Percentiles rank a stretch among this genome's conserved stretches.
Evolutionary conservation across 768 basidiomycete genomes (phyloP).

Genomic region (Kwoniella pini): DNA sequence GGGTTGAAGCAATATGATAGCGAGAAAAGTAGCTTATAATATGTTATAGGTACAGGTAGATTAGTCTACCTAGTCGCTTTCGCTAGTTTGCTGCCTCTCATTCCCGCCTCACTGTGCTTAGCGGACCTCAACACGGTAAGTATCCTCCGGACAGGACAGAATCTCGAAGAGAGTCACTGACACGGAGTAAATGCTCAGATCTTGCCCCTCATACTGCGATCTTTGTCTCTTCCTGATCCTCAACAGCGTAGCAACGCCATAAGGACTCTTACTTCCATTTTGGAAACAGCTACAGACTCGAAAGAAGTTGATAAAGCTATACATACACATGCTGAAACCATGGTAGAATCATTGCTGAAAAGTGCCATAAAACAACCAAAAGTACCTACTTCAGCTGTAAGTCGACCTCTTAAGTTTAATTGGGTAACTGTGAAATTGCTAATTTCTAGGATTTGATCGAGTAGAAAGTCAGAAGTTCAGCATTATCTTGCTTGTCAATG

Average conservation of each 20-base stretch:
- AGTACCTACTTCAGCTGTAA: constrained; percentile 33
- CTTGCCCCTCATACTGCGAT: constrained; percentile 81
- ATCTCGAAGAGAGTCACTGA: no score
- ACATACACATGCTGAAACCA: constrained; percentile 68
- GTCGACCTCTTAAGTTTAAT: constrained; percentile 4
- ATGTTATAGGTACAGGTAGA: constrained; percentile 34
- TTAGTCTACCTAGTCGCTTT: constrained; percentile 82
- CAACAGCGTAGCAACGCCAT: constrained; percentile 77
- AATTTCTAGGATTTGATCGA: constrained; percentile 1
- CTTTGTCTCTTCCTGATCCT: constrained; percentile 73
- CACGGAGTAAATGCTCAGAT: constrained; percentile 63
- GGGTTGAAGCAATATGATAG: no score
- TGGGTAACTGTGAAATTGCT: constrained; percentile 3
- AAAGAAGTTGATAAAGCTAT: constrained; percentile 56
- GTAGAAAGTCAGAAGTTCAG: constrained; percentile 73
- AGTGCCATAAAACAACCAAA: constrained; percentile 54
- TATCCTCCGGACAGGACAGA: no score
- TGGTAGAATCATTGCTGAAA: constrained; percentile 71
- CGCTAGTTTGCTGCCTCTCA: constrained; percentile 72
- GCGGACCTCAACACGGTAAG: constrained; percentile 64
- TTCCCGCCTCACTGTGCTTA: constrained; percentile 73
- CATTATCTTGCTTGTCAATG: constrained; percentile 71
- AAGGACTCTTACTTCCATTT: constrained; percentile 71
- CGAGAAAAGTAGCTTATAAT: no score
- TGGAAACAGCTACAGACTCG: constrained; percentile 59